A percentile compares a stretch with the other conserved stretches of the same genome.
These are phyloP conservation scores for Arabis hirsuta DNA, from an alignment of 345 rosid species.

Conservation along the genomic window DNA sequence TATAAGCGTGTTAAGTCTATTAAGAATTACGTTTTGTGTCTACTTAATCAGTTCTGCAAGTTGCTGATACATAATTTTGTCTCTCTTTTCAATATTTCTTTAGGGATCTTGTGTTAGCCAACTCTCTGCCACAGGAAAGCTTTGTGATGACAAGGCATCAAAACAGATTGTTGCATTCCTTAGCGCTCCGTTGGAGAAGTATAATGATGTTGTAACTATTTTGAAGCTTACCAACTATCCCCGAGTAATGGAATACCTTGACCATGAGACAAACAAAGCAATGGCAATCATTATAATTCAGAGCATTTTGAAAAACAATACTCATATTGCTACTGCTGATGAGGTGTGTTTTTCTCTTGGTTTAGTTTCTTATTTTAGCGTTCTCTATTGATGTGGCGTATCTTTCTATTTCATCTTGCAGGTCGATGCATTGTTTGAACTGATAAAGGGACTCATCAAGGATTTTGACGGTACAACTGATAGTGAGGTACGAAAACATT, in stretches of 20 bases:
- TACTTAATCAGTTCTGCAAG: constrained; percentile 13
- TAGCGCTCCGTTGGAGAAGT: constrained; percentile 95
- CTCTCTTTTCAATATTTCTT: constrained; percentile 13
- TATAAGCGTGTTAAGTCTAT: constrained; percentile 25
- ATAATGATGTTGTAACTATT: constrained; percentile 82
- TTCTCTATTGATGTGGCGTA: constrained; percentile 33
- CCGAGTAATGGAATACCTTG: constrained; percentile 84
- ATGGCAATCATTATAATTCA: constrained; percentile 88
- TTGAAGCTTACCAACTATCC: constrained; percentile 91
- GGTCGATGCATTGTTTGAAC: constrained; percentile 91
- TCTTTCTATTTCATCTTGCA: constrained; percentile 32
- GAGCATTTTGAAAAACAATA: constrained; percentile 89
- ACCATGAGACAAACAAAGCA: constrained; percentile 78
- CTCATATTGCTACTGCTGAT: constrained; percentile 67
- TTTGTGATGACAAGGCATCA: constrained; percentile 78
- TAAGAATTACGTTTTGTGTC: constrained; percentile 3
- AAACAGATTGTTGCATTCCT: constrained; percentile 90
- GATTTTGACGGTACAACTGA: constrained; percentile 67
- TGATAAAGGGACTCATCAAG: constrained; percentile 84
- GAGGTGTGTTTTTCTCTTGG: constrained; percentile 52
- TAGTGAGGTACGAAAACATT: constrained; percentile 59
- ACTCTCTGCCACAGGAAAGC: constrained; percentile 74
- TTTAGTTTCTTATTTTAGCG: constrained; percentile 26
- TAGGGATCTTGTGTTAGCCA: constrained; percentile 94
- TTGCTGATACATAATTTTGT: constrained; percentile 25